Conservation (phyloP, 345 rosid genomes). For the Pistacia integerrima region DNA sequence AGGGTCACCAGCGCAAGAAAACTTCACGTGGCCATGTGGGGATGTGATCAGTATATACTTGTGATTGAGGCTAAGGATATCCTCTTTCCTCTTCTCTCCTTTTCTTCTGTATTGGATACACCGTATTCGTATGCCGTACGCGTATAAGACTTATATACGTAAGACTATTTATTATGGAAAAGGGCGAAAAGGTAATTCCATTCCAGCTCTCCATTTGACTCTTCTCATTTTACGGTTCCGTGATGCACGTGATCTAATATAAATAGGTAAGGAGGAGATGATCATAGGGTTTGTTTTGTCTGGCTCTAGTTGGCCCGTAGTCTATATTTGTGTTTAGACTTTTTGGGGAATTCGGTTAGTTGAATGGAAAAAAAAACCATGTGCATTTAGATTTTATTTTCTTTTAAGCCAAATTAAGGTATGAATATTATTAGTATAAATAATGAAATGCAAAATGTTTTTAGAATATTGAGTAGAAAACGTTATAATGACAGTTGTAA, state of each 20-base stretch:
- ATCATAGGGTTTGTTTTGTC: neutral
- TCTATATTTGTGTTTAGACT: too few relatives aligned
- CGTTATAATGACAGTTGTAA: too few relatives aligned
- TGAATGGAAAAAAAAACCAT: too few relatives aligned
- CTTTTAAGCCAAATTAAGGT: too few relatives aligned
- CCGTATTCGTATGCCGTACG: neutral
- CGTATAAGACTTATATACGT: neutral
- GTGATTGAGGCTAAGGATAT: neutral
- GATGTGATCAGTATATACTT: neutral
- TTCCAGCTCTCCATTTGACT: neutral
- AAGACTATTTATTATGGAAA: neutral
- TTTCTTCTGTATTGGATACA: too few relatives aligned
- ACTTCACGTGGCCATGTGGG: constrained; percentile 9
- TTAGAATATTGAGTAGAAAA: too few relatives aligned
- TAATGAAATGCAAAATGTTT: too few relatives aligned
- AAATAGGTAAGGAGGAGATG: neutral
- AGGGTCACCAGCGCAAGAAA: neutral
- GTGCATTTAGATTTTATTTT: too few relatives aligned
- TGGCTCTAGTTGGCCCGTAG: neutral
- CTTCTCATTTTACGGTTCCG: neutral
- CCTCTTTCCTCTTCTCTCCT: neutral
- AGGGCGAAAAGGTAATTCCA: neutral
- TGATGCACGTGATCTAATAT: neutral
- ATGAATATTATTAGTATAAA: too few relatives aligned
- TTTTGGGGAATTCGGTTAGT: too few relatives aligned